Evolutionary conservation across 352 stramenopile genomes (phyloP).

Genomic region (Pythium coloratum): DNA sequence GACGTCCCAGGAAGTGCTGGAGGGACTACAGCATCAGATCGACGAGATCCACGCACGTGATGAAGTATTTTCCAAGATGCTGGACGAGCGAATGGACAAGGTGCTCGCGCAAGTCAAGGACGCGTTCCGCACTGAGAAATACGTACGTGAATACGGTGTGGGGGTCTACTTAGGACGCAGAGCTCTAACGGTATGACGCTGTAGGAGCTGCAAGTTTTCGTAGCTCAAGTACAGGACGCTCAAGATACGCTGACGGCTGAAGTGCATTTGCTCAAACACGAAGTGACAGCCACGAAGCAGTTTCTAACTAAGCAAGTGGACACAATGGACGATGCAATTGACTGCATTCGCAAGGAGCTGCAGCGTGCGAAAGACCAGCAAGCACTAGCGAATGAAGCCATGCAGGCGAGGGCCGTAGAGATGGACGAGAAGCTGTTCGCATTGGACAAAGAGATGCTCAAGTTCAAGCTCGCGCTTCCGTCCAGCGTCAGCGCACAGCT

Average conservation of each 20-base stretch:
- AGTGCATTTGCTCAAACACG: conserved; percentile 47
- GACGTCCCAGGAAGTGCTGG: conserved; percentile 55
- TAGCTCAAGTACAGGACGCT: conserved; percentile 43
- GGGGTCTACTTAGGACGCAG: too few species aligned
- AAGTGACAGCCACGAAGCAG: conserved; percentile 38
- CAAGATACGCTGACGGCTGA: conserved; percentile 46
- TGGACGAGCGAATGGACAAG: conserved; percentile 37
- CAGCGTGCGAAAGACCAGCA: conserved; percentile 35
- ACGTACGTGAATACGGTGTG: conserved; percentile 20
- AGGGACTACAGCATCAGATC: conserved; percentile 54
- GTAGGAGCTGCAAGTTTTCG: conserved; percentile 44
- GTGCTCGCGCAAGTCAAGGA: conserved; percentile 34
- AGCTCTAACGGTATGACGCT: neutral
- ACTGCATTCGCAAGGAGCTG: conserved; percentile 40
- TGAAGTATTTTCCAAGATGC: conserved; percentile 26
- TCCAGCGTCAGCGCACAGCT: conserved; percentile 43
- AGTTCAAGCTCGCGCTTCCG: conserved; percentile 56
- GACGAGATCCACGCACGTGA: conserved; percentile 43
- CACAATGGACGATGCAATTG: conserved; percentile 43
- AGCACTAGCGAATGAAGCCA: conserved; percentile 24
- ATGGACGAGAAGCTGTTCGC: conserved; percentile 63
- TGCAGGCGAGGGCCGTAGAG: conserved; percentile 31
- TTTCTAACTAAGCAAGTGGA: conserved; percentile 43
- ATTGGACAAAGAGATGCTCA: conserved; percentile 69
- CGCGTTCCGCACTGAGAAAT: conserved; percentile 36